Conservation (phyloP, 352 stramenopile genomes). For the Phytophthora sansomeana region DNA sequence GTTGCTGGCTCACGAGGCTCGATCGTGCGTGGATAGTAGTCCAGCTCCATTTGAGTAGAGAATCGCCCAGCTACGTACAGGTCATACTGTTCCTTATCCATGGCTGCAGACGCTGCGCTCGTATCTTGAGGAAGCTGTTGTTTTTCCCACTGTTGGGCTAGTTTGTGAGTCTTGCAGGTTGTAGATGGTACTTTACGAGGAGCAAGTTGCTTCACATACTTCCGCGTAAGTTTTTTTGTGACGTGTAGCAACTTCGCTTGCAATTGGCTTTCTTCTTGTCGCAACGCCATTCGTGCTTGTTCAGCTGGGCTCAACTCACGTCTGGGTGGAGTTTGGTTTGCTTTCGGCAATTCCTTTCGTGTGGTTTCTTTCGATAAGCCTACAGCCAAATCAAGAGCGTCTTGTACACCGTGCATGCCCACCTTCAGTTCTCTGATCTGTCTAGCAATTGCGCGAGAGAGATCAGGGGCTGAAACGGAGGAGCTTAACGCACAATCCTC, state of each 20-base stretch:
- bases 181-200: conserved; percentile 22
- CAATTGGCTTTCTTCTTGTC: conserved; percentile 45
- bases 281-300: conserved; percentile 39
- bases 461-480: conserved; percentile 37
- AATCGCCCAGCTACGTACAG: conserved; percentile 68
- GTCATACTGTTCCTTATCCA: conserved; percentile 53
- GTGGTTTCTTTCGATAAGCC: conserved; percentile 4
- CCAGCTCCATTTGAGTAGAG: conserved; percentile 62
- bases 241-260: conserved; percentile 62
- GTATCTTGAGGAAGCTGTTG: conserved; percentile 38
- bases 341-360: neutral
- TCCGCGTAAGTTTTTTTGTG: conserved; percentile 76
- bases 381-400: conserved; percentile 21
- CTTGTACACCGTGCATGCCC: conserved; percentile 12
- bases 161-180: conserved; percentile 44
- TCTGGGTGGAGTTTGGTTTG: neutral
- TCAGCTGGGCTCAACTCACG: conserved; percentile 10
- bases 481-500: conserved; percentile 16
- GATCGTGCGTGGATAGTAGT: conserved; percentile 65
- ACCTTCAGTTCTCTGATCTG: conserved; percentile 36
- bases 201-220: conserved; percentile 69
- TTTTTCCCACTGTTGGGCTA: conserved; percentile 58
- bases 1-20: conserved; percentile 56
- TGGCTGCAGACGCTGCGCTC: conserved; percentile 3
- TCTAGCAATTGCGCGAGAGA: conserved; percentile 28